A percentile compares a stretch with the other conserved stretches of the same genome.
phyloP scores from a whole-genome alignment of 208 protist genomes.

The Trypanosomatidae sp. region DNA sequence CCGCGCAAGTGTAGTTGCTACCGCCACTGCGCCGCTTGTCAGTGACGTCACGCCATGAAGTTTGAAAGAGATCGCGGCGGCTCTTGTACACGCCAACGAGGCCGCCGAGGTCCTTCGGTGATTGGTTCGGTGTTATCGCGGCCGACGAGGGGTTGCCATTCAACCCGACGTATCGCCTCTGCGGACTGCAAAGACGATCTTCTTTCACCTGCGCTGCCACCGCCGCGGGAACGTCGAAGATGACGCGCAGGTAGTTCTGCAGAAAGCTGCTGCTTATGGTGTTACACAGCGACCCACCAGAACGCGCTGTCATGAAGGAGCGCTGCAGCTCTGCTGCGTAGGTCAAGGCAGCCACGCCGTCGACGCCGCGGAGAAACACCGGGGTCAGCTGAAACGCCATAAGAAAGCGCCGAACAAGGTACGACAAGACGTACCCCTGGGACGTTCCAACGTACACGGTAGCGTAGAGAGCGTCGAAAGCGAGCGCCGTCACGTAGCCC shows the following conservation, averaged over 20 bases:
- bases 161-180: neutral
- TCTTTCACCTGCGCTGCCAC: neutral
- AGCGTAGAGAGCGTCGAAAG: constrained; percentile 61
- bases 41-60: neutral
- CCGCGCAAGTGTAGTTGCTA: neutral
- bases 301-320: constrained; percentile 3
- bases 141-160: neutral
- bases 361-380: constrained; percentile 29
- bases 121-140: neutral
- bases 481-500: constrained; percentile 43
- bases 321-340: constrained; percentile 37
- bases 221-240: constrained; percentile 12
- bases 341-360: constrained; percentile 29
- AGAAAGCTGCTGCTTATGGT: neutral
- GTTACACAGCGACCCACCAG: neutral
- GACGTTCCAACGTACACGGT: constrained; percentile 73
- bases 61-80: constrained; percentile 3
- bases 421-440: constrained; percentile 68
- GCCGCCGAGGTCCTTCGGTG: neutral
- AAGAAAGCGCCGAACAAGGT: constrained; percentile 67
- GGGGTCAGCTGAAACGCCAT: constrained; percentile 61
- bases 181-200: too few relatives aligned
- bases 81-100: constrained; percentile 16
- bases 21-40: neutral
- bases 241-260: constrained; percentile 11